These are phyloP conservation scores for Cyphellophora europaea DNA, from an alignment of 2,329 filamentous ascomycete species.

Conservation along the genomic window DNA sequence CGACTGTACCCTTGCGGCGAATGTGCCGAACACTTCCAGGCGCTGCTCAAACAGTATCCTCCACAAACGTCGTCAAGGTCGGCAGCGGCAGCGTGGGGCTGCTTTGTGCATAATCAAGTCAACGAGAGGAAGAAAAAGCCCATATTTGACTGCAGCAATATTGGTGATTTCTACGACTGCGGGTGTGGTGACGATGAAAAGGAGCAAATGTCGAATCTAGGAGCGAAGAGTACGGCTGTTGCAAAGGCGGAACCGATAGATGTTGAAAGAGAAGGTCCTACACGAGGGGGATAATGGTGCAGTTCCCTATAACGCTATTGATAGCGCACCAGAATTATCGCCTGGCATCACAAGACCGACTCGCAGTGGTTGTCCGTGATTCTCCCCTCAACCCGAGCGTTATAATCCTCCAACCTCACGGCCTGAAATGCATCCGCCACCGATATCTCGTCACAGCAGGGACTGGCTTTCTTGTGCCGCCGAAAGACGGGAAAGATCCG, in stretches of 20 bases:
- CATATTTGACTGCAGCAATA: conserved; percentile 54
- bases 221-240: conserved; percentile 10
- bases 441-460: conserved; percentile 8
- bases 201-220: conserved; percentile 16
- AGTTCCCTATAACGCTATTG: too few species aligned
- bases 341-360: conserved; percentile 5
- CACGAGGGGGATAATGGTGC: conserved; percentile 19
- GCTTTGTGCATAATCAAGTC: conserved; percentile 58
- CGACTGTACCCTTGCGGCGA: conserved; percentile 59
- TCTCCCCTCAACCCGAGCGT: conserved; percentile 5
- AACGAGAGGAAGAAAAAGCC: conserved; percentile 53
- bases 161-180: conserved; percentile 59
- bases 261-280: conserved; percentile 17
- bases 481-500: not conserved
- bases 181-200: conserved; percentile 51
- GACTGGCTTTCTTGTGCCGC: conserved; percentile 2
- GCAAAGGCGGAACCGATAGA: conserved; percentile 15
- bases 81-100: conserved; percentile 56
- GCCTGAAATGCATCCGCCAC: conserved; percentile 7
- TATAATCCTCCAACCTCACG: conserved; percentile 8
- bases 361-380: conserved; percentile 8
- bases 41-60: conserved; percentile 52
- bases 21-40: conserved; percentile 55
- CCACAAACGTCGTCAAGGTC: conserved; percentile 54
- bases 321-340: not conserved